These are phyloP conservation scores for Mucor plumbeus DNA, from an alignment of 371 early-diverging fungal species.

Conservation along the genomic window DNA sequence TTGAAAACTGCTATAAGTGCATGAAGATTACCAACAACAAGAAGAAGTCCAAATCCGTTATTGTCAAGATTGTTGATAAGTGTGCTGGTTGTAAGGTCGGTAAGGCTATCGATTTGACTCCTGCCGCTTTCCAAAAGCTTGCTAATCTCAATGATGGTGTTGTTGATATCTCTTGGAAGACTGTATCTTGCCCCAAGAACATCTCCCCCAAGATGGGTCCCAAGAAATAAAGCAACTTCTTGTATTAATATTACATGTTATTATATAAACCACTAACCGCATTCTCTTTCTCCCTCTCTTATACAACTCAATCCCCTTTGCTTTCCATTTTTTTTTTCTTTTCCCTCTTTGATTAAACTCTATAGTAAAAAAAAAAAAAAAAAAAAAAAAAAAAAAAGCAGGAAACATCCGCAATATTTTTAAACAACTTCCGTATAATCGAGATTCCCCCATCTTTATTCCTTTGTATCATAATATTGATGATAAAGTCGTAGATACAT, in stretches of 20 bases:
- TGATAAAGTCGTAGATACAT: too few species aligned
- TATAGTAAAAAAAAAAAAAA: background rate
- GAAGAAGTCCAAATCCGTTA: constrained; percentile 38
- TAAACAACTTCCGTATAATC: too few species aligned
- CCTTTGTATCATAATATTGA: too few species aligned
- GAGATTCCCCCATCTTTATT: too few species aligned
- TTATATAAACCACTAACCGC: background rate
- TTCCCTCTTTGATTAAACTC: background rate
- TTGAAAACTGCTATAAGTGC: constrained; percentile 57
- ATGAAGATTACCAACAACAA: constrained; percentile 54
- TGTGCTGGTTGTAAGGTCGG: constrained; percentile 53
- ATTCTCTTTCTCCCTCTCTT: background rate
- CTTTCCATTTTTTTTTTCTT: background rate
- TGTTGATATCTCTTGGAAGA: constrained; percentile 52
- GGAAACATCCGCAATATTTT: background rate
- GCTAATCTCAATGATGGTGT: constrained; percentile 49
- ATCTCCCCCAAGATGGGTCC: constrained; percentile 28
- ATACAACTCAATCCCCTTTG: background rate
- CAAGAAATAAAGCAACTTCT: constrained; percentile 20
- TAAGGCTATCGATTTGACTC: constrained; percentile 53
- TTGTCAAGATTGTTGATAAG: constrained; percentile 54
- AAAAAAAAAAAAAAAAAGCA: background rate
- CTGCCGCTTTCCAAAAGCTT: constrained; percentile 47
- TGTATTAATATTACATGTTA: constrained; percentile 5
- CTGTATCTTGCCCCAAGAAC: constrained; percentile 31